Conservation (phyloP, 352 stramenopile species). For the Phytophthora hibernalis region DNA sequence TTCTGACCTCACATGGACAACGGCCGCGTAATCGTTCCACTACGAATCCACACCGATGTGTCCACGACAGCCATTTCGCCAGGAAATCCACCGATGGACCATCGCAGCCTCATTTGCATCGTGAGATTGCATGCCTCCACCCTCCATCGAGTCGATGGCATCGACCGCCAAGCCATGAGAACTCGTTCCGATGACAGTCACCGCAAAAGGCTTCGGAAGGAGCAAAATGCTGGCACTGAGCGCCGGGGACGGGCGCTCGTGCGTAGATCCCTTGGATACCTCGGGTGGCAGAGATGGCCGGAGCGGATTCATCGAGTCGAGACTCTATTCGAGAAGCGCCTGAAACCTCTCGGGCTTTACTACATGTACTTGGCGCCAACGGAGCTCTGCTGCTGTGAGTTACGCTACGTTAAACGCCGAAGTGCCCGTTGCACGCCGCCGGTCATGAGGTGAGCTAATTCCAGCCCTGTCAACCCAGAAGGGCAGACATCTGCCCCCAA, state of each 20-base stretch:
- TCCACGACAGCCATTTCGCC: constrained; percentile 5
- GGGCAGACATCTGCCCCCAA: neutral
- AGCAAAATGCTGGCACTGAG: neutral
- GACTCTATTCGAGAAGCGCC: constrained; percentile 6
- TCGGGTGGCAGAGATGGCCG: constrained; percentile 35
- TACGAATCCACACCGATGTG: constrained; percentile 19
- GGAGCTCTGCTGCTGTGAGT: neutral
- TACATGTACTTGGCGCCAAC: neutral
- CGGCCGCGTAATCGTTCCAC: constrained; percentile 30
- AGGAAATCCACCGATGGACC: constrained; percentile 1
- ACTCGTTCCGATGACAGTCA: too few relatives aligned
- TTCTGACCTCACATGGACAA: neutral
- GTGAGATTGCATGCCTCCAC: neutral
- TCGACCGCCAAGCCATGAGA: neutral
- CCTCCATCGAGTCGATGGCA: neutral
- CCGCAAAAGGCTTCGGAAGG: neutral
- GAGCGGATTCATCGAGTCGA: constrained; percentile 28
- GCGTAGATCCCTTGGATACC: constrained; percentile 21
- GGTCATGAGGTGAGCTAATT: neutral
- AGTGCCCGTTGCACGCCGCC: constrained; percentile 4
- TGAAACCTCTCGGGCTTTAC: neutral
- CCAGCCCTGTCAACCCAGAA: neutral
- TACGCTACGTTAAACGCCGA: constrained; percentile 8
- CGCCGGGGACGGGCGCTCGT: neutral
- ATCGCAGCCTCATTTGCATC: constrained; percentile 3